Percentiles rank a stretch among this genome's conserved stretches.
Evolutionary conservation across 768 basidiomycete species (phyloP).

Genomic region (Pisolithus marmoratus): DNA sequence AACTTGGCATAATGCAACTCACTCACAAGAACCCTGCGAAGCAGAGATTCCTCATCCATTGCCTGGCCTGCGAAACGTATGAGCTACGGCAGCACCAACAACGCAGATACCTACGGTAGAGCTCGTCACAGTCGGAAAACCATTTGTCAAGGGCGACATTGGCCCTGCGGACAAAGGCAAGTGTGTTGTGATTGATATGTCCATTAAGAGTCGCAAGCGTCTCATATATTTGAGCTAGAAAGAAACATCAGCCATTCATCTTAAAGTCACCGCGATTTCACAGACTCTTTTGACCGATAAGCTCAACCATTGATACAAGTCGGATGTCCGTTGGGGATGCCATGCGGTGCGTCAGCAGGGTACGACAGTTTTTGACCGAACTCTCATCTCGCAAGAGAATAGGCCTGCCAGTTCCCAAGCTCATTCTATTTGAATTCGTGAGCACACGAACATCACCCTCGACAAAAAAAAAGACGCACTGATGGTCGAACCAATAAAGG

Average conservation of each 20-base stretch:
- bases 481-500: conserved; percentile 94
- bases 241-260: conserved; percentile 2
- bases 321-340: conserved; percentile 85
- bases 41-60: conserved; percentile 80
- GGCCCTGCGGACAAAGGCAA: conserved; percentile 83
- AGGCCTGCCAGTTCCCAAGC: conserved; percentile 86
- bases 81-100: neutral
- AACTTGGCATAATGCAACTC: conserved; percentile 92
- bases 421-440: conserved; percentile 53
- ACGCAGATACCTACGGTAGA: conserved; percentile 56
- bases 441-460: neutral
- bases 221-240: conserved; percentile 85
- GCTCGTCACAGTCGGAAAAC: conserved; percentile 84
- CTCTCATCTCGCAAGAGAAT: conserved; percentile 86
- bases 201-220: conserved; percentile 82
- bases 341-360: conserved; percentile 82
- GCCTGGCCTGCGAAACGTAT: conserved; percentile 46
- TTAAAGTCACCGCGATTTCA: conserved; percentile 1
- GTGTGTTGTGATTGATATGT: conserved; percentile 77
- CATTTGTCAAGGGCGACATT: conserved; percentile 84
- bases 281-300: conserved; percentile 88
- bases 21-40: conserved; percentile 81
- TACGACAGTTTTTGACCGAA: conserved; percentile 78
- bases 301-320: conserved; percentile 80
- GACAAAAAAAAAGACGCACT: conserved; percentile 46